A percentile compares a stretch with the other conserved stretches of the same genome.
These are phyloP conservation scores for Fagopyrum esculentum DNA, from an alignment of 148 eudicot species.

Conservation along the genomic window DNA sequence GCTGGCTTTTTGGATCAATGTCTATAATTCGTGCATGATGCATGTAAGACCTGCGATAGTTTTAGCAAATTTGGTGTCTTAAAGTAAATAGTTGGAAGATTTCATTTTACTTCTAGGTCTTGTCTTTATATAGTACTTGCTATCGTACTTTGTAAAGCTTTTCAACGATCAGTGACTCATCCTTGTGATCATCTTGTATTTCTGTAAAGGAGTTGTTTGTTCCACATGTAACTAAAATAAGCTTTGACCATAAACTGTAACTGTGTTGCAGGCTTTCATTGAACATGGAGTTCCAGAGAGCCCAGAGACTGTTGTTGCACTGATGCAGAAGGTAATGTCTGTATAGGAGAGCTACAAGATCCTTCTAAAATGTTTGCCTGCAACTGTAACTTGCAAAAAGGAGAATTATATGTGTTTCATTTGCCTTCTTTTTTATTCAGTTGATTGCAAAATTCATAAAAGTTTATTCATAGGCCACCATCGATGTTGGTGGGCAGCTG, in stretches of 20 bases:
- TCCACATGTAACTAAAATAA: not conserved
- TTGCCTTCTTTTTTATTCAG: not conserved
- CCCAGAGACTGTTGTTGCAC: conserved; percentile 46
- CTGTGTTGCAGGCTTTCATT: conserved; percentile 55
- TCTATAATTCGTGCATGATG: conserved; percentile 82
- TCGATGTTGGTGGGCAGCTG: conserved; percentile 67
- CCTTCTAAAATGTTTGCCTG: not conserved
- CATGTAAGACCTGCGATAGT: conserved; percentile 39
- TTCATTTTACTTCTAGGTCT: not conserved
- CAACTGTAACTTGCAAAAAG: not conserved
- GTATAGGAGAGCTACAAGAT: not conserved
- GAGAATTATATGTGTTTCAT: conserved; percentile 3
- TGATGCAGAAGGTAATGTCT: conserved; percentile 66
- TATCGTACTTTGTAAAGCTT: not conserved
- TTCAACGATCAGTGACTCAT: not conserved
- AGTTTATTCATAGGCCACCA: conserved; percentile 43
- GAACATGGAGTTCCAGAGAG: conserved; percentile 65
- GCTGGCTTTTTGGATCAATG: conserved; percentile 86
- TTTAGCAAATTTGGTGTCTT: not conserved
- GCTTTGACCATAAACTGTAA: conserved; percentile 11
- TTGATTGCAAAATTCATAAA: not conserved
- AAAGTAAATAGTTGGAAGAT: not conserved
- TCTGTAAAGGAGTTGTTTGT: not conserved
- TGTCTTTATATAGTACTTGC: not conserved
- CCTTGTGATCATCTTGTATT: not conserved